These are phyloP conservation scores for Aphanomyces invadans DNA, from an alignment of 352 stramenopile species.

Conservation along the genomic window DNA sequence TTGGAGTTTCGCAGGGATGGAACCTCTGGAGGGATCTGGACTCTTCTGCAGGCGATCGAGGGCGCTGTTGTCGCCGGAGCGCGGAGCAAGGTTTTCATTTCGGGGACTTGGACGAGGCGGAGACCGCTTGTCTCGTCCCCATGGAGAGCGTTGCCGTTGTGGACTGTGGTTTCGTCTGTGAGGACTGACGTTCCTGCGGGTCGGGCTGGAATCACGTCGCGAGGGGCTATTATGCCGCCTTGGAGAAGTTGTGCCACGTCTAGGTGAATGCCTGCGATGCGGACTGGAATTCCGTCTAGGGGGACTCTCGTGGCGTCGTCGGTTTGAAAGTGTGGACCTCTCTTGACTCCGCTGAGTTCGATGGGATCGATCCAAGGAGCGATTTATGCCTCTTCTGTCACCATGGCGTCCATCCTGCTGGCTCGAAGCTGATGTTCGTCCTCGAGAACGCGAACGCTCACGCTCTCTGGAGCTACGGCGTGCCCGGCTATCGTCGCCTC, in stretches of 20 bases:
- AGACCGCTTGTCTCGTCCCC: neutral
- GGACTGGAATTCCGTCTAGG: neutral
- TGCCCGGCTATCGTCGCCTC: neutral
- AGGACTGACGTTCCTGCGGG: neutral
- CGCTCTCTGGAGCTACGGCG: neutral
- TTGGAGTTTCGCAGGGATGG: too few species aligned
- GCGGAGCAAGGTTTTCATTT: neutral
- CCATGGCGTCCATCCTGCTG: neutral
- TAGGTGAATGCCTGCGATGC: neutral
- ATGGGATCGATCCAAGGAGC: neutral
- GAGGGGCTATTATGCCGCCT: neutral
- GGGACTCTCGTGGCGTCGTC: neutral
- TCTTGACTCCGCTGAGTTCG: neutral
- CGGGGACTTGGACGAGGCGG: neutral
- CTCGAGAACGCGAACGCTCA: neutral
- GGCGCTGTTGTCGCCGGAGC: too few species aligned
- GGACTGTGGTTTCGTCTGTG: neutral
- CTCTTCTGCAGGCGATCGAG: too few species aligned
- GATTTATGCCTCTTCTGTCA: neutral
- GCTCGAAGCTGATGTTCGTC: neutral
- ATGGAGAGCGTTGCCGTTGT: neutral
- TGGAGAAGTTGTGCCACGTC: neutral
- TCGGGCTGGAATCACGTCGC: neutral
- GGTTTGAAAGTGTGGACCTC: neutral
- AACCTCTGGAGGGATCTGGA: too few species aligned